Base-by-base conservation (phyloP, 371 early-diverging fungal genomes). In the Rhizopus arrhizus region DNA sequence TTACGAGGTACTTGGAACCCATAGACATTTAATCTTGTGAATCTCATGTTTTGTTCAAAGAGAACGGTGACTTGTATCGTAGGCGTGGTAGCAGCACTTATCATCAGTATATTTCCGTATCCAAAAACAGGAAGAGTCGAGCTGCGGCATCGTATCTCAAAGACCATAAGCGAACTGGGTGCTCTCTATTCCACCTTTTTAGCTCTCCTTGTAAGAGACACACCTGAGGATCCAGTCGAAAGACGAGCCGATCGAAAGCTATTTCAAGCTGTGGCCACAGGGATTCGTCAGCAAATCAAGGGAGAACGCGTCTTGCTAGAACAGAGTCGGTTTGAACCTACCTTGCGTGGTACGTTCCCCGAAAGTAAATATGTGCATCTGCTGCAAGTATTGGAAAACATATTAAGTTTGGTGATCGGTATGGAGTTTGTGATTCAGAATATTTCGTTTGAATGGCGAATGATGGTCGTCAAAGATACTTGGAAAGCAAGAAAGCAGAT, bases 251-350 rank as follows among this genome's bases (percentile, higher is more conserved):
- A 77, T 22, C 61, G 68, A 4, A 73, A 76, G 42, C 55, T 77
- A n/a, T 80, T 80, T 50, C 64, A 64, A 0, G 36, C 61, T 7
- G 61, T 80, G 5, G 73, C 80, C 8, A 46, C 52, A 9, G 59
- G 45, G 8, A 75, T 80, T 11, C 73, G 73, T 5, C 60, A 65
- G 9, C 80, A 80, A 41, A 77, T 80, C 47, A 63, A 69, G 45
- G 71, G 73, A 35, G 72, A 66, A 16, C 69, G 75, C 5, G 73
- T 74, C 2, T 53, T 80, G 8, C 48, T 80, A 7, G 80, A 80
- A 31, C 80, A 80, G 58, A 77, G 77, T 42, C 69, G 77, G 8
- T 80, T 77, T 50, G 80, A 80, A 35, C 80, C 80, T n/a, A 69
- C 80, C 1, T 43, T 77, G 22, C 77, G 80, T 16, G 80, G 80